Percentiles rank a stretch among this genome's conserved stretches.
Conservation (phyloP, 179 eudicot species). For the Heliamphora pulchella region DNA sequence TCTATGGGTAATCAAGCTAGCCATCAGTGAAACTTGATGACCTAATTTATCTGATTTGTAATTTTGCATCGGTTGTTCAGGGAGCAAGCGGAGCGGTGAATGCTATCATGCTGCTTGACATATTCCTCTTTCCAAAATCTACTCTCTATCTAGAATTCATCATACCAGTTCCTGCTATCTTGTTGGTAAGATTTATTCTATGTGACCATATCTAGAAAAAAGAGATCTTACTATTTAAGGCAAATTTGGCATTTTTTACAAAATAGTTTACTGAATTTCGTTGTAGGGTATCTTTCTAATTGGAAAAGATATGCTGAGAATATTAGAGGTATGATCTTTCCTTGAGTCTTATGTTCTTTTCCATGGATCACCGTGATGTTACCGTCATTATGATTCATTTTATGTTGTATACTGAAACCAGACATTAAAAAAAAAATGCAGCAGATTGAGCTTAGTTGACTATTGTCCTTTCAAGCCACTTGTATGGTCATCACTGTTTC, state of each 20-base stretch:
- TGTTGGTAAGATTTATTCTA: conserved; percentile 44
- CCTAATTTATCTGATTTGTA: conserved; percentile 5
- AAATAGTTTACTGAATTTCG: conserved; percentile 14
- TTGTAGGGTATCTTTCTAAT: conserved; percentile 64
- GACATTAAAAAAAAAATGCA: not conserved
- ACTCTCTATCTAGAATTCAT: conserved; percentile 52
- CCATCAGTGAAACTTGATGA: not conserved
- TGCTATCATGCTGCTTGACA: conserved; percentile 79
- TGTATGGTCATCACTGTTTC: not conserved
- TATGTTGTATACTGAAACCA: not conserved
- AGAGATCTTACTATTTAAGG: not conserved
- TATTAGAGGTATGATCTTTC: conserved; percentile 50
- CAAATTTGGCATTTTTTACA: conserved; percentile 16
- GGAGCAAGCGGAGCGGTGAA: conserved; percentile 96
- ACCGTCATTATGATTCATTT: not conserved
- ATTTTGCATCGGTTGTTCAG: conserved; percentile 25
- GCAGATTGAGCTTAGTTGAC: not conserved
- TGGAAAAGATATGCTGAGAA: conserved; percentile 63
- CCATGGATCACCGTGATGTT: not conserved
- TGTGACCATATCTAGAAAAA: not conserved
- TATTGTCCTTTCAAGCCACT: not conserved
- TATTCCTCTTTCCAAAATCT: conserved; percentile 64
- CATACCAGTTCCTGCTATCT: conserved; percentile 82
- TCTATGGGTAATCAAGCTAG: not conserved
- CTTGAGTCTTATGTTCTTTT: not conserved